Base-by-base conservation (phyloP, 1,284 basidiomycete species). In the Ustilago bromivora region DNA sequence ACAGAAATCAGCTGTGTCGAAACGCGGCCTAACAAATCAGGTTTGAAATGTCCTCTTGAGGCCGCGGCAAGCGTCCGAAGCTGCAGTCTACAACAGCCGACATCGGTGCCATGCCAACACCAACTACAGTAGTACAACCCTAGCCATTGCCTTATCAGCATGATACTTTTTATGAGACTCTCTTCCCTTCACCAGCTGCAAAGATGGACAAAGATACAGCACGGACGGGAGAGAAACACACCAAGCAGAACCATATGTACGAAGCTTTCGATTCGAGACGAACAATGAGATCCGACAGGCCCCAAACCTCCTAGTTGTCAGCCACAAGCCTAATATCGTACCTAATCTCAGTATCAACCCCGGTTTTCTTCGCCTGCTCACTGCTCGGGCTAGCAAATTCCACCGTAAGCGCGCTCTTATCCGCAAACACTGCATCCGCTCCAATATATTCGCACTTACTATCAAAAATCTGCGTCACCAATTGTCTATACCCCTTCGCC, bases 391-490 rank as follows among this genome's bases (percentile, higher is more conserved):
- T 36, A 36, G 9, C 72, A 61, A 86, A 86, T 46, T 86, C 82
- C 60, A 86, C 79, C 9, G 85, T 74, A 35, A 86, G 78, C 28
- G 72, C 79, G 58, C 83, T 83, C 78, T 87, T 87, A 72, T 87
- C 87, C 19, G 87, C 87, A 55, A 88, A 87, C 43, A 87, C 87
- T 13, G 86, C 75, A 61, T 88, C 87, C 47, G 85, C 83, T 47
- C 82, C 81, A 38, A 88, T 80, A 66, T 87, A 87, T 31, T 85
- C 67, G 70, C 85, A 86, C 38, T 85, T 79, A 53, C 76, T 63
- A 66, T 86, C 84, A 55, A 87, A 88, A 59, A 88, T 73, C 68
- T 87, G 77, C 6, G 77, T 72, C 34, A 70, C 36, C 28, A 71
- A 38, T 41, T 67, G 60, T 61, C 67, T 76, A 57, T 66, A 76